Conservation (phyloP, 2,329 filamentous ascomycete genomes). For the Colletotrichum coccodes region DNA sequence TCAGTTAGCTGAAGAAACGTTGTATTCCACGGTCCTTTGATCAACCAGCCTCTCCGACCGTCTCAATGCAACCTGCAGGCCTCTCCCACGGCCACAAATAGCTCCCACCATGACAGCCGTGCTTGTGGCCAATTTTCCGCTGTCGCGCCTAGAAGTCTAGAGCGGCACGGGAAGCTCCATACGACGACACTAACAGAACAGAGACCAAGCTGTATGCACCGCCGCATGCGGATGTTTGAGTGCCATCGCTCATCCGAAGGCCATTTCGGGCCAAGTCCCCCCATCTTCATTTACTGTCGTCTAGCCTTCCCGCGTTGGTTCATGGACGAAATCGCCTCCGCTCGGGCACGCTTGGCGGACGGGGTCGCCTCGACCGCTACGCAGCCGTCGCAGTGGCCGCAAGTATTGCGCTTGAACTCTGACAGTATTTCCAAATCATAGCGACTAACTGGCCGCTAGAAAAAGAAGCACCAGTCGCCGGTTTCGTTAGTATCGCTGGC, state of each 20-base stretch:
- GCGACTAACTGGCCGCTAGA: constrained; percentile 18
- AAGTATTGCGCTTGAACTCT: constrained; percentile 5
- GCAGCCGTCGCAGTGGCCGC: neutral
- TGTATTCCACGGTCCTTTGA: neutral
- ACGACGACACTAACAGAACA: neutral
- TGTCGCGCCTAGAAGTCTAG: constrained; percentile 1
- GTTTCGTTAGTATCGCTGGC: neutral
- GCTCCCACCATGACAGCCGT: neutral
- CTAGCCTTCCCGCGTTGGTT: constrained; percentile 2
- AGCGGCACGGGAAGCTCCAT: constrained; percentile 12
- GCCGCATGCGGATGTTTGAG: constrained; percentile 13
- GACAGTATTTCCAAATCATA: constrained; percentile 18
- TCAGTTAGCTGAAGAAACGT: neutral
- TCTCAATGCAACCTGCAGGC: neutral
- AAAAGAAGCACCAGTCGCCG: constrained; percentile 1
- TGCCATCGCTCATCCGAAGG: neutral
- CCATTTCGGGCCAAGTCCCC: neutral
- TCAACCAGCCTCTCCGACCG: neutral
- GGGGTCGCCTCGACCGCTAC: neutral
- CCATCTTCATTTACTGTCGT: neutral
- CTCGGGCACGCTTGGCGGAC: neutral
- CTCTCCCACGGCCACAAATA: neutral
- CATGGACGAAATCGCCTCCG: neutral
- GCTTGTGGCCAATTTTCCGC: neutral
- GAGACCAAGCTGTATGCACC: neutral